Conservation (phyloP, 345 rosid species). For the Citropsis articulata region DNA sequence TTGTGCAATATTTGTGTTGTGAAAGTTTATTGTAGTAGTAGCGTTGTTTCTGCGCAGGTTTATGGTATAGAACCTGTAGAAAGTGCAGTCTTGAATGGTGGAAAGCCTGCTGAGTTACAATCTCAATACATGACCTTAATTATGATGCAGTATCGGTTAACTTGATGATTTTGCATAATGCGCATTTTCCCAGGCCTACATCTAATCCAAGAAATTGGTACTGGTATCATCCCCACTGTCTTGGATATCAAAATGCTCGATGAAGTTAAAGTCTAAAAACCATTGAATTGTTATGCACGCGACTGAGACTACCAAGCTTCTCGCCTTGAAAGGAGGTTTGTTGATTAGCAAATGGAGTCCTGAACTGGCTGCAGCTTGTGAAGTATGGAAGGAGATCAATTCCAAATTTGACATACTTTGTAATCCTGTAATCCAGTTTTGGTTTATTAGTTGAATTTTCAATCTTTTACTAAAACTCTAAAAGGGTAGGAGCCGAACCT, state of each 20-base stretch:
- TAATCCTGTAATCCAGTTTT: too few relatives aligned
- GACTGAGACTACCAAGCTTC: constrained; percentile 23
- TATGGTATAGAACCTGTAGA: constrained; percentile 40
- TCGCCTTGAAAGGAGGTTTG: constrained; percentile 48
- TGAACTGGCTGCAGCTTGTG: too few relatives aligned
- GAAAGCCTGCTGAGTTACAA: constrained; percentile 26
- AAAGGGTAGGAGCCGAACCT: too few relatives aligned
- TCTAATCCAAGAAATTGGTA: constrained; percentile 52
- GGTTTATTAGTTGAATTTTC: too few relatives aligned
- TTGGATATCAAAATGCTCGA: constrained; percentile 44
- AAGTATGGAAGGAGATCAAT: too few relatives aligned
- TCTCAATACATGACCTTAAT: background rate
- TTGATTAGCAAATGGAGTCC: constrained; percentile 19
- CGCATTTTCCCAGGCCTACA: constrained; percentile 35
- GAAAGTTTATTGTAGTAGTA: background rate
- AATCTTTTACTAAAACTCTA: too few relatives aligned
- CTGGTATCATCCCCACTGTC: constrained; percentile 40
- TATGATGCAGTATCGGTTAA: background rate
- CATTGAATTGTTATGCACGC: background rate
- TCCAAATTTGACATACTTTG: too few relatives aligned
- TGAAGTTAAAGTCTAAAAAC: constrained; percentile 34
- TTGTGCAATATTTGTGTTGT: background rate
- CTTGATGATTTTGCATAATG: background rate
- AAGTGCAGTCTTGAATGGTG: constrained; percentile 46
- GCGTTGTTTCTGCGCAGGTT: constrained; percentile 15